phyloP scores from a whole-genome alignment of 768 basidiomycete species.

The Boletus bicolor region DNA sequence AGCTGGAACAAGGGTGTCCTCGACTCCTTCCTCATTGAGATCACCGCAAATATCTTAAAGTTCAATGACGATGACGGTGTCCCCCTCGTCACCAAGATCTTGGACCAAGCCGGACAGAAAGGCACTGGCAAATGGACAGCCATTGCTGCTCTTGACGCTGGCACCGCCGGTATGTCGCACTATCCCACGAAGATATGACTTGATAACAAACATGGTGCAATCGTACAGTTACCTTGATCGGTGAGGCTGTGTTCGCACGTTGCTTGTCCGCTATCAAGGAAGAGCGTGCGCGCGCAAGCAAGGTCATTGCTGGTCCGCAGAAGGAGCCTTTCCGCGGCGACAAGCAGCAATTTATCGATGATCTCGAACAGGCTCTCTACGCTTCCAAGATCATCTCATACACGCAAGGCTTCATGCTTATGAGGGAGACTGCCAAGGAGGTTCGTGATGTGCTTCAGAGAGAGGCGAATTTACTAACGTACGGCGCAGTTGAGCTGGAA shows the following conservation, averaged over 20 bases:
- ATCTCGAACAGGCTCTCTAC: conserved; percentile 98
- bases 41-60: conserved; percentile 94
- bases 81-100: conserved; percentile 89
- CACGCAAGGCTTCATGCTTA: conserved; percentile 99
- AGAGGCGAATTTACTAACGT: conserved; percentile 4
- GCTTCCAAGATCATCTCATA: conserved; percentile 99
- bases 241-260: conserved; percentile 98
- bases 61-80: conserved; percentile 96
- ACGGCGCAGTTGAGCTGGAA: conserved; percentile 67
- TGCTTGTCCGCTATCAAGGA: conserved; percentile 97
- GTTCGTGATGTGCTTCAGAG: conserved; percentile 33
- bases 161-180: conserved; percentile 63
- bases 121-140: conserved; percentile 99
- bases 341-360: conserved; percentile 98
- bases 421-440: conserved; percentile 97
- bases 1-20: conserved; percentile 99
- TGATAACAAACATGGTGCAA: conserved; percentile 9
- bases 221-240: conserved; percentile 87
- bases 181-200: conserved; percentile 5
- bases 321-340: conserved; percentile 94
- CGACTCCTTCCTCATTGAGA: conserved; percentile 99
- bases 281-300: conserved; percentile 92
- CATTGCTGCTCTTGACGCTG: conserved; percentile 91
- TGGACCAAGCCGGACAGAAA: conserved; percentile 97
- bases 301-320: conserved; percentile 84